Evolutionary conservation across 352 stramenopile species (phyloP).

Genomic region (Pythium brachiatum): DNA sequence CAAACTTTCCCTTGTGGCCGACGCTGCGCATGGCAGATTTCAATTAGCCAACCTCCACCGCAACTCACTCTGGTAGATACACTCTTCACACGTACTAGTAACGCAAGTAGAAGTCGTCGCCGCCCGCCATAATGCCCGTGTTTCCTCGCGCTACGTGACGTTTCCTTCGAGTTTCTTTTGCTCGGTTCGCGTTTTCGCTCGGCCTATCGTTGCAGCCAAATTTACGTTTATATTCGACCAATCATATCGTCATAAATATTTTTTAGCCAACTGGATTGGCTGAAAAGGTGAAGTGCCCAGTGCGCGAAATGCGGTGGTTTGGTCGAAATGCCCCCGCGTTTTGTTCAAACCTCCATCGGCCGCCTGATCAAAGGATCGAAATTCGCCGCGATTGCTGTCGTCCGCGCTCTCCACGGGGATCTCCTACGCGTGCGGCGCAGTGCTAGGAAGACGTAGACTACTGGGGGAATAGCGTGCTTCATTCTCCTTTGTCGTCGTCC

Average conservation of each 20-base stretch:
- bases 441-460: neutral
- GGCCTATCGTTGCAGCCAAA: slow-evolving; percentile 1
- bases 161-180: slow-evolving; percentile 15
- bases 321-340: slow-evolving; percentile 20
- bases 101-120: slow-evolving; percentile 86
- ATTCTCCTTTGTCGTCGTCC: neutral
- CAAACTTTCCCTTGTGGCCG: slow-evolving; percentile 95
- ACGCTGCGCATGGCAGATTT: slow-evolving; percentile 50
- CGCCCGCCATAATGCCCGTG: slow-evolving; percentile 43
- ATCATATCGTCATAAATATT: neutral
- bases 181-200: slow-evolving; percentile 7
- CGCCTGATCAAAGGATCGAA: slow-evolving; percentile 1
- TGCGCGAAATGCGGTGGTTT: slow-evolving; percentile 27
- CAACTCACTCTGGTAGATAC: neutral
- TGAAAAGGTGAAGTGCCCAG: slow-evolving; percentile 4
- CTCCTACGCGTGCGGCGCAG: neutral
- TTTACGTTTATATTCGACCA: slow-evolving; percentile 1
- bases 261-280: too few relatives aligned
- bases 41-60: neutral
- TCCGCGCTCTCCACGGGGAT: neutral
- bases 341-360: slow-evolving; percentile 18
- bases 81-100: slow-evolving; percentile 69
- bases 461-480: neutral
- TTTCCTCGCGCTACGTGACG: slow-evolving; percentile 1
- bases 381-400: neutral